phyloP scores from a whole-genome alignment of 2,329 filamentous ascomycete species.

The Aspergillus caelatus region DNA sequence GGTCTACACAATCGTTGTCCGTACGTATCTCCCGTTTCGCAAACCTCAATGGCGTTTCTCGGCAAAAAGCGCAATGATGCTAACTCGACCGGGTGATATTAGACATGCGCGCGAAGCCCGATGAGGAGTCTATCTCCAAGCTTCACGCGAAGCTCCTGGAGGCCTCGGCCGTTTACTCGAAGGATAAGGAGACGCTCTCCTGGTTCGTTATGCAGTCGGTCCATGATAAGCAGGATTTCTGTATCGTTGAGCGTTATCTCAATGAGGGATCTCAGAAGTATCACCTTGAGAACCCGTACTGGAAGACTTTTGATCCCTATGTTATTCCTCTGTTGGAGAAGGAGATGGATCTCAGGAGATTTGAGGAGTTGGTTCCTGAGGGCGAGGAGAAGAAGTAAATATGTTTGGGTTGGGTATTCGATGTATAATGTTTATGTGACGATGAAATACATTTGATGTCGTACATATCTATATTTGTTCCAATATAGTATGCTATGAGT shows the following conservation, averaged over 20 bases:
- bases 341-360: conserved; percentile 69
- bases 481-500: background rate
- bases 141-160: conserved; percentile 73
- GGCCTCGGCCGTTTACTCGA: conserved; percentile 70
- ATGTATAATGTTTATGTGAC: background rate
- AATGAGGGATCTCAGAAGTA: conserved; percentile 64
- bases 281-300: conserved; percentile 70
- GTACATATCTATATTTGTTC: background rate
- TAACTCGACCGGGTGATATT: too few relatives aligned
- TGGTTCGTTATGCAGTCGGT: conserved; percentile 81
- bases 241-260: conserved; percentile 73
- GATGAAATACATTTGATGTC: background rate
- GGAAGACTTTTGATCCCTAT: conserved; percentile 76
- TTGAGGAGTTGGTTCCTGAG: conserved; percentile 60
- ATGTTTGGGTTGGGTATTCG: background rate
- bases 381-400: conserved; percentile 1
- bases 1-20: conserved; percentile 36
- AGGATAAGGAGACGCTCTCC: conserved; percentile 69
- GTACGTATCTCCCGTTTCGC: conserved; percentile 19
- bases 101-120: conserved; percentile 67
- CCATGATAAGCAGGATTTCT: conserved; percentile 69
- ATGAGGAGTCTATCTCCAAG: conserved; percentile 65
- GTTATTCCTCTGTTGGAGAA: conserved; percentile 69
- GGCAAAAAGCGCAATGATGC: too few relatives aligned
- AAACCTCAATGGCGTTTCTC: too few relatives aligned